Conservation (phyloP, 192 early-diverging fungal genomes). For the Jimgerdemannia lactiflua region DNA sequence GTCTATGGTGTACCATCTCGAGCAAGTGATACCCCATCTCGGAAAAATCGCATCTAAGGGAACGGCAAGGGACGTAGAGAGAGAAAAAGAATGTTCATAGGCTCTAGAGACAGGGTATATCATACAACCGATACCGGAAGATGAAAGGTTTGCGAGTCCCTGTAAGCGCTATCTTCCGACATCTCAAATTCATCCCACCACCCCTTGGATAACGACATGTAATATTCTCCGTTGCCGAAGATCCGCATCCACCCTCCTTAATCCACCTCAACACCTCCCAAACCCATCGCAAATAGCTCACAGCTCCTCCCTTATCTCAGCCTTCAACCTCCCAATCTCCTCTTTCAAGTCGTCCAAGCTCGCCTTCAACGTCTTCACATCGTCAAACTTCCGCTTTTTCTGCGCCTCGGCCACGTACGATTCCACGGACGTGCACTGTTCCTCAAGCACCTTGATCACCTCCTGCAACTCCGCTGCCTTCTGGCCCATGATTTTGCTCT, state of each 20-base stretch:
- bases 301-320: not conserved
- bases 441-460: constrained; percentile 59
- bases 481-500: not conserved
- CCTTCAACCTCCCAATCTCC: constrained; percentile 49
- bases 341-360: constrained; percentile 61
- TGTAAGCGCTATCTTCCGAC: no score
- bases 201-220: no score
- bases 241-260: no score
- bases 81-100: not conserved
- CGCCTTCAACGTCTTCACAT: constrained; percentile 58
- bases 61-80: not conserved
- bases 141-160: not conserved
- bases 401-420: constrained; percentile 66
- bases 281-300: not conserved
- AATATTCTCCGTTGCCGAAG: no score
- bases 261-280: not conserved
- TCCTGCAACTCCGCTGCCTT: constrained; percentile 28
- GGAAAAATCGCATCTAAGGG: not conserved
- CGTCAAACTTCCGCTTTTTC: constrained; percentile 65
- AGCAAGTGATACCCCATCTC: no score
- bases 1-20: no score
- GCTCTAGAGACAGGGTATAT: not conserved
- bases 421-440: constrained; percentile 62
- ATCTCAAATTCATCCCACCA: no score
- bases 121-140: not conserved